Evolutionary conservation across 2,329 filamentous ascomycete species (phyloP).

Genomic region (Apiospora aurea): DNA sequence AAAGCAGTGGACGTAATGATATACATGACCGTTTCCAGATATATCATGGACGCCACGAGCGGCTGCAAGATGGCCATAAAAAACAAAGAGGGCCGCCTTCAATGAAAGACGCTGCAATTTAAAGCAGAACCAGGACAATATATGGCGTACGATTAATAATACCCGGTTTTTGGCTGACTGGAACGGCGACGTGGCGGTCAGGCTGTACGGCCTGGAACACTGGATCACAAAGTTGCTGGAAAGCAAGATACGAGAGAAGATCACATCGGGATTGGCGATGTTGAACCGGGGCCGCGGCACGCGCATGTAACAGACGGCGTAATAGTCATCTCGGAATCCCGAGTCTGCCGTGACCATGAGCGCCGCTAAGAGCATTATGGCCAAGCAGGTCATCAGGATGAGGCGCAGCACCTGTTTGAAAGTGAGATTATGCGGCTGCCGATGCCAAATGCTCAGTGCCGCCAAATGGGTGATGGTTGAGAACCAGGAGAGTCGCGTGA

Average conservation of each 20-base stretch:
- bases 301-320: not conserved
- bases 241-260: not conserved
- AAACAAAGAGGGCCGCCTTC: not conserved
- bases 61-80: not conserved
- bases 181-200: not conserved
- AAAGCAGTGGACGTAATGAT: not conserved
- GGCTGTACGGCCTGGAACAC: not conserved
- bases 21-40: not conserved
- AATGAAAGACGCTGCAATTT: not conserved
- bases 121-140: not conserved
- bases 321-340: not conserved
- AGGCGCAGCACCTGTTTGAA: not conserved
- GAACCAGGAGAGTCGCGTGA: slow-evolving; percentile 24
- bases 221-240: not conserved
- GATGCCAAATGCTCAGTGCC: not conserved
- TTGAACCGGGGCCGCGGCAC: not conserved
- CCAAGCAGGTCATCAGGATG: not conserved
- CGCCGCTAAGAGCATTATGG: not conserved
- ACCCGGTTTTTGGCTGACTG: not conserved
- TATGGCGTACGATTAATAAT: not conserved
- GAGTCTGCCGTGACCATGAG: not conserved
- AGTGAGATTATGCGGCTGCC: not conserved
- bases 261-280: not conserved
- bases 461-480: slow-evolving; percentile 23
- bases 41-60: not conserved